These are phyloP conservation scores for Millerozyma miso DNA, from an alignment of 805 yeast genomes.

Conservation along the genomic window DNA sequence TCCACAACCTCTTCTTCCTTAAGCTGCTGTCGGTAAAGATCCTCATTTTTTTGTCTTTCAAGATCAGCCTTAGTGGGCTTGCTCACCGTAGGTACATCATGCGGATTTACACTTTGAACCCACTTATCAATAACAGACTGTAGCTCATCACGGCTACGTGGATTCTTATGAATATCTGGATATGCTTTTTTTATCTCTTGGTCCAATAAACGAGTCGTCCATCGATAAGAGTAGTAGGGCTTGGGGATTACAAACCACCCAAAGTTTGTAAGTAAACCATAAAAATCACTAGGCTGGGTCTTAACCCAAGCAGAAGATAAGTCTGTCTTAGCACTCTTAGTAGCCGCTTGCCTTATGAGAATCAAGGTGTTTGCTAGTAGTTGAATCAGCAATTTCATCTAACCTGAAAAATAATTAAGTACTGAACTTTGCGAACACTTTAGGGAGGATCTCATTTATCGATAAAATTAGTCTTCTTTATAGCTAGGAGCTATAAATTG, in stretches of 20 bases:
- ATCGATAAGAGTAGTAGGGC: constrained; percentile 12
- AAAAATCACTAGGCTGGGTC: constrained; percentile 7
- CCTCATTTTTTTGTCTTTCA: constrained; percentile 12
- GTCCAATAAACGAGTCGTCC: constrained; percentile 14
- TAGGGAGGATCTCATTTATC: neutral
- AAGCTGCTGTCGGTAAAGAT: constrained; percentile 19
- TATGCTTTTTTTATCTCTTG: constrained; percentile 8
- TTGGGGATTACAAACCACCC: constrained; percentile 19
- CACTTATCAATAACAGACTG: constrained; percentile 14
- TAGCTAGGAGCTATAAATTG: no score
- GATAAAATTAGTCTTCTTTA: no score
- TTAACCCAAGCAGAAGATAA: constrained; percentile 1
- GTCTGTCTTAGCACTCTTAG: neutral
- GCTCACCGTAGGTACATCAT: constrained; percentile 3
- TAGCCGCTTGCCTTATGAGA: neutral
- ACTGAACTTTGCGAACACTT: neutral
- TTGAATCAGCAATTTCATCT: neutral
- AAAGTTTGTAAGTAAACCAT: constrained; percentile 13
- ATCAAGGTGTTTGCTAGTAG: neutral
- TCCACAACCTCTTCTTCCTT: constrained; percentile 13
- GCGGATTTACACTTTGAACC: constrained; percentile 6
- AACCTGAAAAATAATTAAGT: neutral
- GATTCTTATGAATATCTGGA: constrained; percentile 9
- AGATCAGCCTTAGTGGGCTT: constrained; percentile 7
- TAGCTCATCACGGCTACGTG: constrained; percentile 4